Conservation (phyloP, 768 basidiomycete species). For the Calocybe indica region DNA sequence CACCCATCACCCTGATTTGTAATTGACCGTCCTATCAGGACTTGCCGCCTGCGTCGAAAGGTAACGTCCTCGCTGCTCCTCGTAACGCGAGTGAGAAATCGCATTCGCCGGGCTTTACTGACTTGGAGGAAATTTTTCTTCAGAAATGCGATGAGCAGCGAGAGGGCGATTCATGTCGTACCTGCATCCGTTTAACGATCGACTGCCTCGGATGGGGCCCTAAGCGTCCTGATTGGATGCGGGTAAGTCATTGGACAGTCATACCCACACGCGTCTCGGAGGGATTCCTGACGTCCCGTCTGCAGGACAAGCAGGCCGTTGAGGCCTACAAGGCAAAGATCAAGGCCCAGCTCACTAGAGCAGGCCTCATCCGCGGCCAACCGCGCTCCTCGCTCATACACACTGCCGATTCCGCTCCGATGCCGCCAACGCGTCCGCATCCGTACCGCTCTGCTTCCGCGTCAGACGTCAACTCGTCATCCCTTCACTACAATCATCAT, state of each 20-base stretch:
- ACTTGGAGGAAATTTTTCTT: slow-evolving; percentile 1
- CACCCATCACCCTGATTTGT: slow-evolving; percentile 8
- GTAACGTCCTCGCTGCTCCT: slow-evolving; percentile 29
- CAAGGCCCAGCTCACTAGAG: slow-evolving; percentile 72
- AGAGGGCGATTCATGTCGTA: slow-evolving; percentile 74
- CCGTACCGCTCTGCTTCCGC: slow-evolving; percentile 27
- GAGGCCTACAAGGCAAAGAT: slow-evolving; percentile 81
- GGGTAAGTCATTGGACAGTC: slow-evolving; percentile 35
- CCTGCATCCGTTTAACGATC: slow-evolving; percentile 75
- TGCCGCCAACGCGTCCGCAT: slow-evolving; percentile 16
- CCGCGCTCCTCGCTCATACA: slow-evolving; percentile 55
- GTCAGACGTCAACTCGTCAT: slow-evolving; percentile 11
- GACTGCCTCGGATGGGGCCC: slow-evolving; percentile 83
- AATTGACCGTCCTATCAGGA: slow-evolving; percentile 40
- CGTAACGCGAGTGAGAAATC: too few relatives aligned
- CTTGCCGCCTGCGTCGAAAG: slow-evolving; percentile 78
- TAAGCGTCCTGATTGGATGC: slow-evolving; percentile 86
- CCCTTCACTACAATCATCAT: slow-evolving; percentile 16
- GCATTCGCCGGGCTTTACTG: slow-evolving; percentile 4
- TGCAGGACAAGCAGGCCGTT: slow-evolving; percentile 76
- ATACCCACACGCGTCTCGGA: not conserved
- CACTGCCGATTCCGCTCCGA: slow-evolving; percentile 18
- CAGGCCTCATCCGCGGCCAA: slow-evolving; percentile 78
- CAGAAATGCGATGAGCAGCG: slow-evolving; percentile 90
- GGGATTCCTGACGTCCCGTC: slow-evolving; percentile 11